Percentiles rank a stretch among this genome's conserved stretches.
Conservation (phyloP, 2,329 filamentous ascomycete species). For the Cytospora leucostoma region DNA sequence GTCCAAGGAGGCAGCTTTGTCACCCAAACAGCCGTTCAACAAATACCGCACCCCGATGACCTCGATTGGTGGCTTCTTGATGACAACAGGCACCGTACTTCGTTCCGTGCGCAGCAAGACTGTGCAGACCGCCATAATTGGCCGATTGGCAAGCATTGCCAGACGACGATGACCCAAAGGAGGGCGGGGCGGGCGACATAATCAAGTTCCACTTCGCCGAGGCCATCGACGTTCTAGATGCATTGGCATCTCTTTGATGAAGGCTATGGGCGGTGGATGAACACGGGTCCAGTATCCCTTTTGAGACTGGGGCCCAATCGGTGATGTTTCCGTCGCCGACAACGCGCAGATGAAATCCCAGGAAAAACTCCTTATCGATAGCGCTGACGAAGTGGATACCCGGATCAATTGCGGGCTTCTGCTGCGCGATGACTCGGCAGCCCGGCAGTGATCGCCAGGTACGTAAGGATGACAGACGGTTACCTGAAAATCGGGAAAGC, state of each 20-base stretch:
- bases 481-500: constrained; percentile 6
- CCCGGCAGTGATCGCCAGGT: constrained; percentile 23
- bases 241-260: neutral
- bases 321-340: neutral
- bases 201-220: constrained; percentile 1
- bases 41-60: constrained; percentile 22
- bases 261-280: neutral
- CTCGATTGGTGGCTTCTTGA: constrained; percentile 20
- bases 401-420: constrained; percentile 11
- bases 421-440: constrained; percentile 9
- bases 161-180: constrained; percentile 6
- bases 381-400: constrained; percentile 5
- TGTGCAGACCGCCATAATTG: neutral
- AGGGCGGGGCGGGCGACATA: constrained; percentile 11
- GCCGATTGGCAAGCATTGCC: constrained; percentile 4
- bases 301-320: neutral
- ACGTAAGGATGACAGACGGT: constrained; percentile 16
- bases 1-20: neutral
- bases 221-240: neutral
- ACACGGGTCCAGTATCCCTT: neutral
- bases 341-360: neutral
- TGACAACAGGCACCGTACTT: constrained; percentile 2
- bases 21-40: neutral
- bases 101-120: neutral
- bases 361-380: constrained; percentile 23